Evolutionary conservation across 768 basidiomycete species (phyloP).

Genomic region (Lactarius sanguifluus): DNA sequence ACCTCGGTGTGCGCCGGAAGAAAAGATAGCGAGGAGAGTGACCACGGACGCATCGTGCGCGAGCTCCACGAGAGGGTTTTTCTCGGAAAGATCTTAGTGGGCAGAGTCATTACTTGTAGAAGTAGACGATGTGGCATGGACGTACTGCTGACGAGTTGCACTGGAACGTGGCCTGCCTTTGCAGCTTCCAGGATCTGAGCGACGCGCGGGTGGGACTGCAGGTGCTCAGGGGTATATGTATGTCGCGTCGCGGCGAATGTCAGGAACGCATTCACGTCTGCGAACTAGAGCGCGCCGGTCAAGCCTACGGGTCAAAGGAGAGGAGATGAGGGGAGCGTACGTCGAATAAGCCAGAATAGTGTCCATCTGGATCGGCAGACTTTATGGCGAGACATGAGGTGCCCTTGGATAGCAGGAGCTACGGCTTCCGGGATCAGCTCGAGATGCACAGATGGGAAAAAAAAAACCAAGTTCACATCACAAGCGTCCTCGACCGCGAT

Average conservation of each 20-base stretch:
- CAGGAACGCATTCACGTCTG: conserved; percentile 86
- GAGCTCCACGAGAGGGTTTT: conserved; percentile 70
- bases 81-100: conserved; percentile 72
- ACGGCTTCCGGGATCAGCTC: conserved; percentile 18
- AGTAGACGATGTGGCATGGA: conserved; percentile 19
- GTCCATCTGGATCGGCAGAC: conserved; percentile 32
- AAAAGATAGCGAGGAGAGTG: conserved; percentile 62
- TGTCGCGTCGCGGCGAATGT: conserved; percentile 80
- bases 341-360: conserved; percentile 67
- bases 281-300: conserved; percentile 48
- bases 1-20: conserved; percentile 74
- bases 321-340: conserved; percentile 42
- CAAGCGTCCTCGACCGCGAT: conserved; percentile 81
- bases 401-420: conserved; percentile 65
- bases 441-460: not conserved
- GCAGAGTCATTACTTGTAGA: not conserved
- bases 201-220: conserved; percentile 57
- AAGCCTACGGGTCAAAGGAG: not conserved
- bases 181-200: conserved; percentile 74
- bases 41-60: conserved; percentile 63
- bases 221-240: conserved; percentile 59
- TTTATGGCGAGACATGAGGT: conserved; percentile 66
- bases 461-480: conserved; percentile 49
- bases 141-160: conserved; percentile 77
- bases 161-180: conserved; percentile 68